A percentile compares a stretch with the other conserved stretches of the same genome.
These are phyloP conservation scores for Hibiscus mutabilis DNA, from an alignment of 345 rosid species.

Conservation along the genomic window DNA sequence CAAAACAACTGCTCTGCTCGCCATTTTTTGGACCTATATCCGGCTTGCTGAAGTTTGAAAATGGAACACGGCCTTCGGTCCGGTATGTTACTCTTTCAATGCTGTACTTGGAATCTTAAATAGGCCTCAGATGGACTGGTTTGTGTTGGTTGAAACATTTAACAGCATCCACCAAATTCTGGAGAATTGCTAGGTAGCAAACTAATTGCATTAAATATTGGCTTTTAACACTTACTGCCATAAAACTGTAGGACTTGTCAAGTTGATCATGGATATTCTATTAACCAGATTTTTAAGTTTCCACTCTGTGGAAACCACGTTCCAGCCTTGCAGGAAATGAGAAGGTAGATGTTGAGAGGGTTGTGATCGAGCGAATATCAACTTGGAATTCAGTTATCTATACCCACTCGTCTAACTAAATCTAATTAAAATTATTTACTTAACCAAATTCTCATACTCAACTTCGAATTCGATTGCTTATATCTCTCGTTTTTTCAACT, in stretches of 20 bases:
- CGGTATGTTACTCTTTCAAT: neutral
- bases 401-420: too few species aligned
- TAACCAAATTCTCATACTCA: too few species aligned
- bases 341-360: too few species aligned
- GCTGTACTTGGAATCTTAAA: neutral
- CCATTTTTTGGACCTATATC: neutral
- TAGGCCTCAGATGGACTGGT: neutral
- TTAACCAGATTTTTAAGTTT: neutral
- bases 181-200: neutral
- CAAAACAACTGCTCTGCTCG: neutral
- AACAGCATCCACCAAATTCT: neutral
- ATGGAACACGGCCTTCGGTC: neutral
- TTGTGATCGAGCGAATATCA: too few species aligned
- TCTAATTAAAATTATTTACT: too few species aligned
- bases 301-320: neutral
- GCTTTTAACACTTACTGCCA: neutral
- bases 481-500: too few species aligned
- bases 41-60: neutral
- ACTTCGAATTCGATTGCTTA: too few species aligned
- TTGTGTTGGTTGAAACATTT: conserved; percentile 9
- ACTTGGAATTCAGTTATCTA: too few species aligned
- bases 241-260: neutral
- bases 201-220: neutral
- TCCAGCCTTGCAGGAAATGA: neutral
- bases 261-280: neutral